Base-by-base conservation (phyloP, 768 basidiomycete species). In the Dioszegia crocea region DNA sequence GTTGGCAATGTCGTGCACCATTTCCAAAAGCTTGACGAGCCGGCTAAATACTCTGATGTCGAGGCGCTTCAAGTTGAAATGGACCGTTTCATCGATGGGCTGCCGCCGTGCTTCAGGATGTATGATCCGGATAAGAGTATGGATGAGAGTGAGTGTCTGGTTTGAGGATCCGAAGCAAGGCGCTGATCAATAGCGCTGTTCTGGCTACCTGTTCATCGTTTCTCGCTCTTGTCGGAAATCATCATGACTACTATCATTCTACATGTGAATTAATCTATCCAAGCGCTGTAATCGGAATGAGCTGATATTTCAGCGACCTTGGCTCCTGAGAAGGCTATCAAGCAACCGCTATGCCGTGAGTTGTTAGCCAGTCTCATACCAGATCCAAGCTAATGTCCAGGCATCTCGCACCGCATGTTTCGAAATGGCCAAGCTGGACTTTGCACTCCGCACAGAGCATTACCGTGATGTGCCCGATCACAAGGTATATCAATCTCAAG, bases 1-100 rank as follows among this genome's bases (percentile, higher is more conserved):
- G 91, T 93, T 60, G 92, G 92, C 19, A 85, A 66, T 30, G 90
- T 96, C 71, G 89, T 90, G 40, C 91, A 93, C 70, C 89, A 94
- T 78, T 96, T 92, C 77, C 92, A 97, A 75, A 88, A 89, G 79
- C 86, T 93, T 33, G 83, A 86, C 45, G 84, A 85, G 38, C 84
- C 82, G 55, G 87, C 86, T 53, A 88, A 90, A 68, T 96, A 94
- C 75, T 83, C 85, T 27, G 91, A 94, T 73, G 89, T 93, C 30
- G 74, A 88, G 41, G 77, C 82, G 2, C 81, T 97, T 30, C 91
- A 97, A 65, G 88, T 91, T 31, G 90, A 94, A 60, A 77, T 97
- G 27, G 80, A 89, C 50, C 84, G 82, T 63, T 92, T 91, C 70
- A 84, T 90, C 63, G 81, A 83, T 43, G 80, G 80, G 57, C 81